Percentiles rank a stretch among this genome's conserved stretches.
These are phyloP conservation scores for Plasmodium reichenowi DNA, from an alignment of 169 alveolate genomes.

Conservation along the genomic window DNA sequence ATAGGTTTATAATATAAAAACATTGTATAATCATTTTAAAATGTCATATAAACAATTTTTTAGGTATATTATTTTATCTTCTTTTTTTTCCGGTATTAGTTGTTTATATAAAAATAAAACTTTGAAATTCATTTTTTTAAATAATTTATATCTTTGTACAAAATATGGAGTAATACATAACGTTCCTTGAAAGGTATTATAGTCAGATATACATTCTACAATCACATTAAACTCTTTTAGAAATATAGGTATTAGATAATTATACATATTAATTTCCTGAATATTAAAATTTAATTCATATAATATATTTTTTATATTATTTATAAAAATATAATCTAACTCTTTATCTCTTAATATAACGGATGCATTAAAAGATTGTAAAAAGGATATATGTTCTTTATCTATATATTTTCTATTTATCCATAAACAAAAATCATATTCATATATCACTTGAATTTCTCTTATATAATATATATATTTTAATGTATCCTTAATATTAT, in stretches of 20 bases:
- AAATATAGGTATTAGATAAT: conserved; percentile 60
- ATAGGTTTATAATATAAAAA: background rate
- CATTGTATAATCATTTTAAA: conserved; percentile 18
- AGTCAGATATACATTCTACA: conserved; percentile 56
- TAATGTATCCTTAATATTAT: conserved; percentile 6
- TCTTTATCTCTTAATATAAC: conserved; percentile 11
- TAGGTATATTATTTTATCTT: conserved; percentile 34
- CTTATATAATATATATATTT: conserved; percentile 30
- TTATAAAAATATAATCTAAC: conserved; percentile 48
- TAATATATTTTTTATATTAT: conserved; percentile 33
- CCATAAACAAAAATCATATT: conserved; percentile 54
- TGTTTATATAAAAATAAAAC: conserved; percentile 50
- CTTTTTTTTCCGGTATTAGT: conserved; percentile 27
- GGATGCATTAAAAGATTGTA: conserved; percentile 32
- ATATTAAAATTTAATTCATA: conserved; percentile 36
- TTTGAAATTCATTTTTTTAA: conserved; percentile 46
- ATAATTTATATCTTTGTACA: conserved; percentile 64
- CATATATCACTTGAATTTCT: conserved; percentile 43
- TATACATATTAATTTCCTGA: conserved; percentile 26
- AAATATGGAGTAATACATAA: conserved; percentile 48
- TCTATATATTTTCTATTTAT: conserved; percentile 31
- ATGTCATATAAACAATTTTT: conserved; percentile 47
- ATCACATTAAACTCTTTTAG: conserved; percentile 47
- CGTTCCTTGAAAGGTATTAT: conserved; percentile 49
- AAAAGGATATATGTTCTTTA: conserved; percentile 17